Conservation (phyloP, 495 filamentous ascomycete genomes). For the Aspergillus sclerotiicarbonarius region DNA sequence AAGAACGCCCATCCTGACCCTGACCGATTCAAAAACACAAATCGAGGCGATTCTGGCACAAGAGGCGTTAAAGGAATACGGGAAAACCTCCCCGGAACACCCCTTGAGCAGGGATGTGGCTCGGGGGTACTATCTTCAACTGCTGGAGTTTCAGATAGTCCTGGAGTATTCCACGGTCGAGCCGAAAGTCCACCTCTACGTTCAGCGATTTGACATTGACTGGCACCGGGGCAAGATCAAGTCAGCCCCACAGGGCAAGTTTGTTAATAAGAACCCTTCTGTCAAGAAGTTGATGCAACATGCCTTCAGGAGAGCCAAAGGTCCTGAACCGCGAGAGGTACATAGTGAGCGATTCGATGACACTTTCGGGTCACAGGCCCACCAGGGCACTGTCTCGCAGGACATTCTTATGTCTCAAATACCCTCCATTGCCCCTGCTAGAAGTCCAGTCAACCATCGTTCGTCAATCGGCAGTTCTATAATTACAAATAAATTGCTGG, state of each 20-base stretch:
- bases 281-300: slow-evolving; percentile 21
- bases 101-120: slow-evolving; percentile 22
- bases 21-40: slow-evolving; percentile 41
- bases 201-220: slow-evolving; percentile 35
- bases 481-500: slow-evolving; percentile 7
- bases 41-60: slow-evolving; percentile 37
- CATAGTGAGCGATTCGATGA: not conserved
- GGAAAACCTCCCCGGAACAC: slow-evolving; percentile 8
- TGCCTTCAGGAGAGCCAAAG: slow-evolving; percentile 5
- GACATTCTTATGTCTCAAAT: slow-evolving; percentile 8
- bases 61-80: slow-evolving; percentile 22
- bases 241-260: slow-evolving; percentile 18
- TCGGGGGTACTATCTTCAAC: slow-evolving; percentile 31
- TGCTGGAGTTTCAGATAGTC: slow-evolving; percentile 41
- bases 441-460: not conserved
- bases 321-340: not conserved
- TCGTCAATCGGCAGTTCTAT: not conserved
- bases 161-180: slow-evolving; percentile 27
- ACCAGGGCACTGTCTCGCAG: slow-evolving; percentile 1
- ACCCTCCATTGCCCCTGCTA: not conserved
- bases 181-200: slow-evolving; percentile 31
- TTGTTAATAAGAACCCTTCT: slow-evolving; percentile 16
- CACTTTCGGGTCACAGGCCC: not conserved
- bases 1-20: slow-evolving; percentile 14
- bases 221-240: slow-evolving; percentile 29